Percentiles rank a stretch among this genome's conserved stretches.
Evolutionary conservation across 2,329 filamentous ascomycete species (phyloP).

Genomic region (Aureobasidium sp.): DNA sequence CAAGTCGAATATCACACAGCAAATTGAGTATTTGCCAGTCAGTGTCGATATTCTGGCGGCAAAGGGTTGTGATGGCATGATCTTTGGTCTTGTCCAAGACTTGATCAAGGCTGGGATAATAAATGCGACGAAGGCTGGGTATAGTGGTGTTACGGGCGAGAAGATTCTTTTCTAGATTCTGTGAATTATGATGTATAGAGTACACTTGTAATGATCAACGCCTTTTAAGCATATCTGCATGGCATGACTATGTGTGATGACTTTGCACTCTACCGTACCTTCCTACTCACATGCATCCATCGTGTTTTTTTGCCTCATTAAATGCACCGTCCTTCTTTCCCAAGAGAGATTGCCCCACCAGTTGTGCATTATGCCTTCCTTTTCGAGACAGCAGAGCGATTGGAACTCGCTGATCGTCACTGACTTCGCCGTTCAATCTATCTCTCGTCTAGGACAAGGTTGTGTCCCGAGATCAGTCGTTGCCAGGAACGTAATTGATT

Average conservation of each 20-base stretch:
- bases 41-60: constrained; percentile 50
- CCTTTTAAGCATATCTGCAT: not conserved
- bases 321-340: no score
- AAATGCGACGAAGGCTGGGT: constrained; percentile 37
- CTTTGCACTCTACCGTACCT: not conserved
- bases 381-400: not conserved
- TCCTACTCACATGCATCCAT: not conserved
- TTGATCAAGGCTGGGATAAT: constrained; percentile 44
- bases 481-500: no score
- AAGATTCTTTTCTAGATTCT: constrained; percentile 29
- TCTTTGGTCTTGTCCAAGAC: constrained; percentile 47
- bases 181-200: not conserved
- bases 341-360: no score
- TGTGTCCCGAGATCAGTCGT: no score
- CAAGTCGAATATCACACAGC: constrained; percentile 39
- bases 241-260: not conserved
- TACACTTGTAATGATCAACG: not conserved
- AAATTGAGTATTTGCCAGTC: constrained; percentile 48
- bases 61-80: constrained; percentile 52
- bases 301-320: not conserved
- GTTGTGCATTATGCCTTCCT: not conserved
- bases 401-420: not conserved
- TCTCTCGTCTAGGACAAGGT: no score
- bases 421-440: no score
- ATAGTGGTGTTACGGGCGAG: constrained; percentile 32